Evolutionary conservation across 2,329 filamentous ascomycete species (phyloP), one percentile per base, ranked within the genome.

Genomic region (Aspergillus puulaauensis): DNA sequence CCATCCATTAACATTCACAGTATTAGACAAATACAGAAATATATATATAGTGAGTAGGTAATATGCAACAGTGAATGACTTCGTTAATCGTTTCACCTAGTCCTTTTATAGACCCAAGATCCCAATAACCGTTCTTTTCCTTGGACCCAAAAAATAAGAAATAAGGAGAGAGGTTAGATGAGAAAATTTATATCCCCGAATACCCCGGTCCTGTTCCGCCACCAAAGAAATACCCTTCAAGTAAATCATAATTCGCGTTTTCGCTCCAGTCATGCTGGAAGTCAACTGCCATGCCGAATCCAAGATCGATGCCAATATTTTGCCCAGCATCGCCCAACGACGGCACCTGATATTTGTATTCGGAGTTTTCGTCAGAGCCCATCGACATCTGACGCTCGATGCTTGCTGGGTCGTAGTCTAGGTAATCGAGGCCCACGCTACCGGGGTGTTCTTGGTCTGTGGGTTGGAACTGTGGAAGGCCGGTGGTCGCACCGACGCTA

Each of bases 141-240:
- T 31, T 31, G 27, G 27, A 31, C 27, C 8, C 27, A 11, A n/a
- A 37, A n/a, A 37, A 12, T 15, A n/a, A 37, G 35, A 37, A n/a
- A 37, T 14, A 37, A 12, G 15, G 11, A 37, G 35, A n/a, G 35
- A 33, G 24, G 23, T 27, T 7, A 12, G 14, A 21, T n/a, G 12
- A 43, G 51, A 59, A 45, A 57, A 49, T 39, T 43, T 55, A 64
- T 15, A 61, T 66, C 52, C 47, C 65, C 65, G 24, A 66, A 41
- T 66, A 61, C n/a, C 70, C 70, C 24, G 65, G 60, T 6, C 68
- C 70, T n/a, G 65, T 68, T 24, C 74, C 77, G 9, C 75, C 77
- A 12, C 82, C 82, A 71, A 84, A 83, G 68, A 83, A 84, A 67
- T 81, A 84, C 4, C 80, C 82, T 64, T 83, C 80, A 62, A 83